A percentile compares a stretch with the other conserved stretches of the same genome.
Conservation (phyloP, 495 filamentous ascomycete species). For the Ramalina intermedia region DNA sequence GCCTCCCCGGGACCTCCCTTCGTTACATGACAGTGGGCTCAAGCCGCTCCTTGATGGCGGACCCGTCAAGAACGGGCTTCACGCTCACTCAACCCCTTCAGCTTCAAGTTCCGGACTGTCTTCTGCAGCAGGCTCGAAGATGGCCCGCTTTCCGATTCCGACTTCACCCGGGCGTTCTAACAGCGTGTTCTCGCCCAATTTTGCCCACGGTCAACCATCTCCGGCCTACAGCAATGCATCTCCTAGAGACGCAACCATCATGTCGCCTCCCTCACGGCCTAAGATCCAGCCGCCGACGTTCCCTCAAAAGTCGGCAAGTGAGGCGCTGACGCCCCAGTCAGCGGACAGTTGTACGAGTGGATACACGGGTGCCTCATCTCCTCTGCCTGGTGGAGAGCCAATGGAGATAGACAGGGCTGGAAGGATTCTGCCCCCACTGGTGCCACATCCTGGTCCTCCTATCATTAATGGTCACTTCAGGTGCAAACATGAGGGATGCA, state of each 20-base stretch:
- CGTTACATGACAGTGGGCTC: slow-evolving; percentile 27
- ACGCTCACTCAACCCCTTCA: not conserved
- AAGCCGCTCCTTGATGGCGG: slow-evolving; percentile 18
- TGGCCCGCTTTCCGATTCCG: slow-evolving; percentile 15
- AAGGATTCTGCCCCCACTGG: slow-evolving; percentile 12
- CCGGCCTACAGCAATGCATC: slow-evolving; percentile 17
- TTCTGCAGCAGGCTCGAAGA: slow-evolving; percentile 20
- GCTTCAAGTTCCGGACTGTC: slow-evolving; percentile 10
- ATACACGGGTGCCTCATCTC: slow-evolving; percentile 22
- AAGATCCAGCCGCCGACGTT: not conserved
- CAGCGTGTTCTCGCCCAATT: slow-evolving; percentile 7
- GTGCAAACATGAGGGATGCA: slow-evolving; percentile 64
- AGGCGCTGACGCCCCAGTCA: slow-evolving; percentile 15
- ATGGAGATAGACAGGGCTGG: slow-evolving; percentile 34
- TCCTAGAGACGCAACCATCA: slow-evolving; percentile 11
- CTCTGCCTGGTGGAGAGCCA: slow-evolving; percentile 23
- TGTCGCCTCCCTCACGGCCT: slow-evolving; percentile 11
- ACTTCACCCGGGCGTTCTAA: slow-evolving; percentile 13
- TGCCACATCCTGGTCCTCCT: not conserved
- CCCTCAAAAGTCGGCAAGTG: slow-evolving; percentile 9
- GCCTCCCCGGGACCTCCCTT: slow-evolving; percentile 27
- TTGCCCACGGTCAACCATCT: slow-evolving; percentile 14
- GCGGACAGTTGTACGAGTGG: slow-evolving; percentile 14
- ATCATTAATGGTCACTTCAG: slow-evolving; percentile 25
- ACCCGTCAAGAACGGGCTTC: slow-evolving; percentile 8